These are phyloP conservation scores for Chalciporus piperatoides DNA, from an alignment of 1,284 basidiomycete species.

Conservation along the genomic window DNA sequence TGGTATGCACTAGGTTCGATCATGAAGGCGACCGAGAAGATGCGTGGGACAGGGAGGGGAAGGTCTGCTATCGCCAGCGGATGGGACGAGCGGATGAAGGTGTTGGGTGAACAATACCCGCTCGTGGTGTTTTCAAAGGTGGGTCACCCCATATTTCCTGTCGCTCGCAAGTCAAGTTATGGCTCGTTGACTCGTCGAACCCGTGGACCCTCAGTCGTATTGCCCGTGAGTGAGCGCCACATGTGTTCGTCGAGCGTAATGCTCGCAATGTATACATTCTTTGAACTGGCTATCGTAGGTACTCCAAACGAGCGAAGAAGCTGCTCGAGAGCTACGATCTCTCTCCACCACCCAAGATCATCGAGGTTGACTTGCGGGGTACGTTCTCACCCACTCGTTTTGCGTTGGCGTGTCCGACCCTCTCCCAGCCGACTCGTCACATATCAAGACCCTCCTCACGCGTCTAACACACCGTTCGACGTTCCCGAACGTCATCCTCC, in stretches of 20 bases:
- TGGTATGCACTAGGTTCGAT: slow-evolving; percentile 41
- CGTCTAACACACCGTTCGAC: slow-evolving; percentile 66
- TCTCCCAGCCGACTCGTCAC: slow-evolving; percentile 54
- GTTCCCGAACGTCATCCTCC: slow-evolving; percentile 72
- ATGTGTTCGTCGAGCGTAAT: background rate
- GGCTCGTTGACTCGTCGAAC: background rate
- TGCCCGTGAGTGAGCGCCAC: slow-evolving; percentile 54
- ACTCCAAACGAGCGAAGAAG: slow-evolving; percentile 65
- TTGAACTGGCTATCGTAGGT: slow-evolving; percentile 37
- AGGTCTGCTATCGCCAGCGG: slow-evolving; percentile 25
- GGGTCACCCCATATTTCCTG: slow-evolving; percentile 8
- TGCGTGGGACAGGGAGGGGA: background rate
- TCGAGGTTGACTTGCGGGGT: slow-evolving; percentile 76
- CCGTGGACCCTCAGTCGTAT: slow-evolving; percentile 46
- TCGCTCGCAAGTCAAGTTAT: background rate
- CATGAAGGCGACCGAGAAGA: background rate
- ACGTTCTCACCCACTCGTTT: slow-evolving; percentile 19
- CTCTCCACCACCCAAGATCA: slow-evolving; percentile 60
- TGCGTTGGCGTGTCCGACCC: background rate
- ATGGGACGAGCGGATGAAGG: slow-evolving; percentile 47
- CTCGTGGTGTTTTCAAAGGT: slow-evolving; percentile 82
- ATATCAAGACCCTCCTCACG: slow-evolving; percentile 62
- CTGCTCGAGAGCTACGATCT: slow-evolving; percentile 66
- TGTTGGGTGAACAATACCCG: slow-evolving; percentile 52
- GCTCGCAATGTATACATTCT: background rate